These are phyloP conservation scores for Blumeriella jaapii DNA, from an alignment of 2,329 filamentous ascomycete genomes.

Conservation along the genomic window DNA sequence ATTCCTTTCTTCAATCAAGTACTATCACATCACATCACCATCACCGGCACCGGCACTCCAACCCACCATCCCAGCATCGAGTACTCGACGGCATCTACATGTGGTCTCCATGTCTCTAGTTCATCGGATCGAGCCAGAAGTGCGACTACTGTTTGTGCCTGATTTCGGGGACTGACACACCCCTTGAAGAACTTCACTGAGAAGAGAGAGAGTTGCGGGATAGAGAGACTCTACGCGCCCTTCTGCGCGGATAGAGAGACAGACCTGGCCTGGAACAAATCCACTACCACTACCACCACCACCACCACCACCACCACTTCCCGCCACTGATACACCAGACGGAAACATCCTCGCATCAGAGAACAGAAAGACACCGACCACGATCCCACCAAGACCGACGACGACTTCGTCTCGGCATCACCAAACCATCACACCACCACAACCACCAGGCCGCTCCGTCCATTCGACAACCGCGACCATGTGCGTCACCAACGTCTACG, in stretches of 20 bases:
- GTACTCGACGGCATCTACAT: constrained; percentile 16
- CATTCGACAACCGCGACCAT: constrained; percentile 30
- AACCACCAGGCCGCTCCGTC: constrained; percentile 13
- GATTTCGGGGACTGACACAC: constrained; percentile 25
- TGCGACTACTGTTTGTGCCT: constrained; percentile 22
- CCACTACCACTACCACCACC: too few species aligned
- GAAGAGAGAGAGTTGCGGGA: too few species aligned
- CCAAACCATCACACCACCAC: constrained; percentile 6
- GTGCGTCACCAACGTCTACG: constrained; percentile 39
- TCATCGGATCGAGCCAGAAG: constrained; percentile 19
- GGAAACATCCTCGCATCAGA: constrained; percentile 3
- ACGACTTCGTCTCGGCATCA: constrained; percentile 6
- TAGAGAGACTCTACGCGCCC: too few species aligned
- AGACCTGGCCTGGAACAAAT: too few species aligned
- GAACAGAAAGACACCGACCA: constrained; percentile 5
- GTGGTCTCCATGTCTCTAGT: constrained; percentile 24
- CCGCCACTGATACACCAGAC: too few species aligned
- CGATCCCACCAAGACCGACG: constrained; percentile 6
- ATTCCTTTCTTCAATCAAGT: too few species aligned
- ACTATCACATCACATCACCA: constrained; percentile 1
- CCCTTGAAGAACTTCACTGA: too few species aligned
- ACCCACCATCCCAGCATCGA: constrained; percentile 12
- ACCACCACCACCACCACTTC: too few species aligned
- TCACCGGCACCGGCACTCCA: constrained; percentile 8
- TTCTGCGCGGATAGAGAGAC: too few species aligned